phyloP scores from a whole-genome alignment of 2,329 filamentous ascomycete species.

The Ceratocystis huliohia region DNA sequence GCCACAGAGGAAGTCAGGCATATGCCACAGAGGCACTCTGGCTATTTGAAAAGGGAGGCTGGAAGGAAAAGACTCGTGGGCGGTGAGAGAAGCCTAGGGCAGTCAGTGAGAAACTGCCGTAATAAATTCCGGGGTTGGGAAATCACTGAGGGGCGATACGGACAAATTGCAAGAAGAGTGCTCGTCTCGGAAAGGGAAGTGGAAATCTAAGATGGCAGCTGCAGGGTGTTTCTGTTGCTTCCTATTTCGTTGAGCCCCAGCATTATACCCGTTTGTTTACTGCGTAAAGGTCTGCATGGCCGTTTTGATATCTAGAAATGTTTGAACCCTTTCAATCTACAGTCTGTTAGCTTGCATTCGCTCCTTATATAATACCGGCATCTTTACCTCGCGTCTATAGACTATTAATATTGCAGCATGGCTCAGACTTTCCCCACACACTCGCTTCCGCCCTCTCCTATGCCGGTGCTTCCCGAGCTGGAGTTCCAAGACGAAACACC shows the following conservation, averaged over 20 bases:
- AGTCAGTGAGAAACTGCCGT: not conserved
- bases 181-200: not conserved
- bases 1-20: conserved; percentile 66
- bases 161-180: not conserved
- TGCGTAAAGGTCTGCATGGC: not conserved
- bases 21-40: conserved; percentile 85
- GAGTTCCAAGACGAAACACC: not conserved
- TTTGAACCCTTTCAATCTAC: not conserved
- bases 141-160: not conserved
- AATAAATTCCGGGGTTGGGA: not conserved
- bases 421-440: not conserved
- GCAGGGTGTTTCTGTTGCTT: not conserved
- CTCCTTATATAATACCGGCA: conserved; percentile 10
- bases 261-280: not conserved
- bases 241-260: not conserved
- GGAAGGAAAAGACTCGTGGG: conserved; percentile 51
- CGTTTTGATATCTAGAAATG: not conserved
- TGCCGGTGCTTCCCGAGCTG: conserved; percentile 2
- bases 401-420: not conserved
- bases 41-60: conserved; percentile 63
- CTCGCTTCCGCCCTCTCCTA: not conserved
- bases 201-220: too few relatives aligned
- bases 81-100: conserved; percentile 26
- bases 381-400: not conserved
- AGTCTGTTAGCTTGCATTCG: not conserved